Base-by-base conservation (phyloP, 805 yeast species). In the Ogataea methanolica region DNA sequence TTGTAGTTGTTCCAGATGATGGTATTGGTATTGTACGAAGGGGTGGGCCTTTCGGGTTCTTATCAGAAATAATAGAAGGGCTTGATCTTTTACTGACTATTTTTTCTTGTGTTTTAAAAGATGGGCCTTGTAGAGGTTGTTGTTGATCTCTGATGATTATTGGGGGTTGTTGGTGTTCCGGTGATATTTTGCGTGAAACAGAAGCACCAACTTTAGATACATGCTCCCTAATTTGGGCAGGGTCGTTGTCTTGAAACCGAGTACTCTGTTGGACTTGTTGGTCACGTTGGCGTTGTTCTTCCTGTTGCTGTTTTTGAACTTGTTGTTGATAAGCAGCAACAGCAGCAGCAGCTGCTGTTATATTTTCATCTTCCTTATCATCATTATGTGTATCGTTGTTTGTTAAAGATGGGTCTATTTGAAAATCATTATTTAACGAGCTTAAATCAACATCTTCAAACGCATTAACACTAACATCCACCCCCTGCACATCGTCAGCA, bases 401-500 rank as follows among this genome's bases (percentile, higher is more conserved):
- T 7, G 53, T 44, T 26, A 58, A 51, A 2, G 60, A 45, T 5
- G 62, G 56, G 39, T 58, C 63, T n/a, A 60, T 60, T 39, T 58
- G 62, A 44, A 60, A 60, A 19, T 53, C 61, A 46, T 54, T 51
- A 43, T 59, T 53, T 23, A 59, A 45, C 5, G 58, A 44, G 21
- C 56, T 47, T 33, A 60, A 47, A 44, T 56, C 63, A 14, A 56
- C 62, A 36, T 50, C 56, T 3, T 55, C 63, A 38, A 58, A 55
- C 9, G 54, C 52, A 34, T 50, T 53, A 36, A 55, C 52, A 8
- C 50, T 52, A 9, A 53, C 59, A 15, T 49, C 55, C 17, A 45
- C 34, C 31, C 49, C 54, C 8, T 11, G 15, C 6, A 50, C 59
- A 17, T 49, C 60, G 9, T 59, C 63, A 16, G 58, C 37, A 40